Conservation (phyloP, 345 rosid genomes). For the Geranium brycei region DNA sequence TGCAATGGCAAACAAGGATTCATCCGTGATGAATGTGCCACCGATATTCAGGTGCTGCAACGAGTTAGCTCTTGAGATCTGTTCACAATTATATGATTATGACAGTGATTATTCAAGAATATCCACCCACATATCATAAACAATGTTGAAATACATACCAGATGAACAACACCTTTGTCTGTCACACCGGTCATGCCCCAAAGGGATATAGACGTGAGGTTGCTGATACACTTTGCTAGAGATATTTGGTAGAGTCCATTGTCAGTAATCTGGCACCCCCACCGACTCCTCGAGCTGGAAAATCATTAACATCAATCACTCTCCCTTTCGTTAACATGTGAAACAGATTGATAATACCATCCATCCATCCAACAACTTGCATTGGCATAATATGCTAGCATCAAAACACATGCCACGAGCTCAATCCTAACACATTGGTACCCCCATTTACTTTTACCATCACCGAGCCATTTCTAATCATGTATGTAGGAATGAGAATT, state of each 20-base stretch:
- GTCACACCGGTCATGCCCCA: slow-evolving; percentile 90
- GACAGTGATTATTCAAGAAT: too few species aligned
- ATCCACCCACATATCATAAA: too few species aligned
- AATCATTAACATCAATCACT: slow-evolving; percentile 5
- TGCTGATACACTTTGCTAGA: slow-evolving; percentile 50
- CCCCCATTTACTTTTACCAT: too few species aligned
- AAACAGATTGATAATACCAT: too few species aligned
- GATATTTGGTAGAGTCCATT: slow-evolving; percentile 60
- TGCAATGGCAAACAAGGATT: slow-evolving; percentile 65
- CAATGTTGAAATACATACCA: slow-evolving; percentile 32
- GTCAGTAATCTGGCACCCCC: slow-evolving; percentile 91
- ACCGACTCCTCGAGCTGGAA: slow-evolving; percentile 67
- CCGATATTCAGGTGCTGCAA: slow-evolving; percentile 73
- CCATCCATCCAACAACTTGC: too few species aligned
- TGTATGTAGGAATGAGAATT: too few species aligned
- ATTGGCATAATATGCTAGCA: too few species aligned
- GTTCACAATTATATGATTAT: not conserved
- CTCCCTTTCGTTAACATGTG: too few species aligned
- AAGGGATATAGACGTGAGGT: slow-evolving; percentile 61
- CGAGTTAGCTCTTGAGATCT: slow-evolving; percentile 63
- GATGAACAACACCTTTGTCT: slow-evolving; percentile 68
- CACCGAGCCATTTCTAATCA: too few species aligned
- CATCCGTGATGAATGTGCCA: slow-evolving; percentile 83
- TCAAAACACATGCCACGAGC: too few species aligned
- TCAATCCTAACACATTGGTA: too few species aligned